A percentile compares a stretch with the other conserved stretches of the same genome.
Evolutionary conservation across 768 basidiomycete species (phyloP).

Genomic region (Cantharellus cinnabarinus): DNA sequence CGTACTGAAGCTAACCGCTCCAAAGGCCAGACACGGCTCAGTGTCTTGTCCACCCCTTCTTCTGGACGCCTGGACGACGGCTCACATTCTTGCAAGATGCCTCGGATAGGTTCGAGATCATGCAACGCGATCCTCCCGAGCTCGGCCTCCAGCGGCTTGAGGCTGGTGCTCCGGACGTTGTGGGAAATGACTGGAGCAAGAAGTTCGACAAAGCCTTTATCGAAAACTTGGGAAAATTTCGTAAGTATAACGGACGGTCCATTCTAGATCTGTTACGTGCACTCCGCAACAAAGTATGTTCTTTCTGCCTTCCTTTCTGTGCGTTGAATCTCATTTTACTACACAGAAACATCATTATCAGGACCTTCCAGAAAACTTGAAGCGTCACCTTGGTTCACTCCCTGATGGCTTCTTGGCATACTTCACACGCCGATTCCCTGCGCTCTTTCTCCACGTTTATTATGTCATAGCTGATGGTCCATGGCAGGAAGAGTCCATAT

Average conservation of each 20-base stretch:
- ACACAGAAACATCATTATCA: constrained; percentile 91
- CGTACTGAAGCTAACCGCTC: constrained; percentile 1
- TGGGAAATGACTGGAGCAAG: constrained; percentile 80
- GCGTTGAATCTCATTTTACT: not conserved
- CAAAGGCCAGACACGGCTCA: constrained; percentile 67
- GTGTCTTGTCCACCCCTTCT: constrained; percentile 87
- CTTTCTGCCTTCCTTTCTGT: not conserved
- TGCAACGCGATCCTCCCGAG: constrained; percentile 83
- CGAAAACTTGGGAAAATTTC: constrained; percentile 88
- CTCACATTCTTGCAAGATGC: constrained; percentile 92
- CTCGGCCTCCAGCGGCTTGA: constrained; percentile 57
- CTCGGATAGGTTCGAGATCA: constrained; percentile 93
- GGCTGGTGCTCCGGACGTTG: constrained; percentile 40
- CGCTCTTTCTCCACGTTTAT: constrained; percentile 81
- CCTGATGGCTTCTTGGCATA: constrained; percentile 84
- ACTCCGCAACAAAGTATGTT: constrained; percentile 75
- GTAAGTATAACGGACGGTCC: constrained; percentile 84
- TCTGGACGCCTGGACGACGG: constrained; percentile 78
- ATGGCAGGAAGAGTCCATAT: constrained; percentile 75
- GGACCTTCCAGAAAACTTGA: constrained; percentile 83
- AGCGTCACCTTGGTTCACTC: constrained; percentile 71
- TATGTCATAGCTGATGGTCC: constrained; percentile 50
- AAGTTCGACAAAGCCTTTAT: constrained; percentile 76
- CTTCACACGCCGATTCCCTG: constrained; percentile 85
- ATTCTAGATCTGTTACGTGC: constrained; percentile 87